Conservation (phyloP, 352 stramenopile genomes). For the Phytophthora crassamura region DNA sequence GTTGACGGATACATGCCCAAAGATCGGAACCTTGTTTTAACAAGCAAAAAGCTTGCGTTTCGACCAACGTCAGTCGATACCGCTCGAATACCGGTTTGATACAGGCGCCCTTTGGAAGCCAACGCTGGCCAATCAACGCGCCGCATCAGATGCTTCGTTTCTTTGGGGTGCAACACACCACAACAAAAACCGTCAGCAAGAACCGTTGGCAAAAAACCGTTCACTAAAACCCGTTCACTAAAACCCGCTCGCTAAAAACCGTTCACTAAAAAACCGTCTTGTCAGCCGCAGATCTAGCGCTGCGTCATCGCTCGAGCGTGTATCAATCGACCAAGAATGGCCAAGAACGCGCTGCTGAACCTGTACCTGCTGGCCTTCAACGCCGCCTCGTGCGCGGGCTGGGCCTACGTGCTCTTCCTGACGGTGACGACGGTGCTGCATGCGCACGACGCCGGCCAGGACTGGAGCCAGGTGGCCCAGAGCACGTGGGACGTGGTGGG, state of each 20-base stretch:
- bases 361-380: conserved; percentile 84
- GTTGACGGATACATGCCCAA: not conserved
- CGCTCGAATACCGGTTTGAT: conserved; percentile 4
- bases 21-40: not conserved
- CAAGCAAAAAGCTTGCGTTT: conserved; percentile 1
- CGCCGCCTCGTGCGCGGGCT: conserved; percentile 64
- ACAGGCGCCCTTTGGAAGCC: not conserved
- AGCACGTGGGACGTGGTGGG: conserved; percentile 65
- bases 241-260: too few species aligned
- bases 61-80: not conserved
- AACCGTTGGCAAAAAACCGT: too few species aligned
- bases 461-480: conserved; percentile 57
- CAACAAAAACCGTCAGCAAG: too few species aligned
- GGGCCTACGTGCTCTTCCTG: conserved; percentile 77
- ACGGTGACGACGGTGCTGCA: conserved; percentile 60
- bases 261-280: conserved; percentile 16
- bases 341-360: conserved; percentile 73
- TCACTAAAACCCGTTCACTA: too few species aligned
- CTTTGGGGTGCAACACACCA: too few species aligned
- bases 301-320: conserved; percentile 23
- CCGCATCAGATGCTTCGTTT: too few species aligned
- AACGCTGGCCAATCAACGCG: conserved; percentile 22
- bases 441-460: conserved; percentile 50
- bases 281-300: conserved; percentile 17
- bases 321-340: conserved; percentile 48